phyloP scores from a whole-genome alignment of 768 basidiomycete genomes.

The Tulasnella sp. region DNA sequence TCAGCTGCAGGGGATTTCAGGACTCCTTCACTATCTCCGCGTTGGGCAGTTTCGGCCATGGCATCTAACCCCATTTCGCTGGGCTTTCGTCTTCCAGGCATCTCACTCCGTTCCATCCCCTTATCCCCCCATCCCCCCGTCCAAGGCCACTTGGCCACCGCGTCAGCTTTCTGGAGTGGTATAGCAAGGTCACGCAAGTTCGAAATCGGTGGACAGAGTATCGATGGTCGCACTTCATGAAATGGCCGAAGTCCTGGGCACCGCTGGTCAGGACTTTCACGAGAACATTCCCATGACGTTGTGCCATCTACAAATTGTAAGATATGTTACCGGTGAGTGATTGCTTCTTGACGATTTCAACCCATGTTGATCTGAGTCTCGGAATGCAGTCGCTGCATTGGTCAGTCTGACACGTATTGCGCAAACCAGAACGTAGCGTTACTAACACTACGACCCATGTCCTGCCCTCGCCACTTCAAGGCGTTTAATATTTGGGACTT shows the following conservation, averaged over 20 bases:
- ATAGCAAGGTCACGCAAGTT: background rate
- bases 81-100: background rate
- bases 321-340: constrained; percentile 16
- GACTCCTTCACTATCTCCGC: background rate
- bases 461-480: background rate
- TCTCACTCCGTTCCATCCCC: background rate
- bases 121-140: too few relatives aligned
- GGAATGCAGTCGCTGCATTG: background rate
- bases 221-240: background rate
- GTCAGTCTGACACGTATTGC: background rate
- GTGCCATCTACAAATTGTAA: constrained; percentile 2
- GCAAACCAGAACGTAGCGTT: background rate
- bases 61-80: background rate
- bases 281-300: background rate
- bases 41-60: background rate
- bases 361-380: background rate
- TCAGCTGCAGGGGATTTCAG: background rate
- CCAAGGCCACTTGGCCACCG: background rate
- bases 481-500: constrained; percentile 16
- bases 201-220: background rate
- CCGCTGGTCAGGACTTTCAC: background rate
- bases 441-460: too few relatives aligned
- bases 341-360: too few relatives aligned
- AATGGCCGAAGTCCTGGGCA: background rate
- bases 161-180: background rate